Evolutionary conservation across 1,284 basidiomycete genomes (phyloP), one percentile per base, ranked within the genome.

Genomic region (Melampsora larici-populina): DNA sequence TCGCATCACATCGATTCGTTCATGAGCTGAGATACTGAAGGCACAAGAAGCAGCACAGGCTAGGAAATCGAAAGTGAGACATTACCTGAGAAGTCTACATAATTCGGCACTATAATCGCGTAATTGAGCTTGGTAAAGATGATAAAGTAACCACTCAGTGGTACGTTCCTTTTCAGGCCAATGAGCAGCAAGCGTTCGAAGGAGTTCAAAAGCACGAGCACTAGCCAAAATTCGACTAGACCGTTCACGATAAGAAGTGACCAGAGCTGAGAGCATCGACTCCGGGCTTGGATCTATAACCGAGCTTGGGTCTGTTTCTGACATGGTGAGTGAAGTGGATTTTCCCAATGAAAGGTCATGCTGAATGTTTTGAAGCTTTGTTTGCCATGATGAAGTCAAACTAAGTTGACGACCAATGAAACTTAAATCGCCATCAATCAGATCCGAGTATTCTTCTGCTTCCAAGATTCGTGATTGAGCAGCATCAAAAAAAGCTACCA

Each of bases 151-250:
- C 70, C 70, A 72, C 60, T 72, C 70, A 21, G 51, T 51, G 18
- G 70, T 72, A 26, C 70, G 55, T 62, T 72, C 58, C 58, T 72
- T 72, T 49, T 72, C 70, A 6, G 60, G 70, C 70, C 70, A 72
- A 29, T 63, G 58, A 33, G 13, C 43, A 29, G 58, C 70, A 29
- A 72, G 43, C 15, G 43, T 40, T n/a, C 26, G 51, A 24, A 72
- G n/a, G 31, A 43, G 29, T 72, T 72, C 55, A 9, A 72, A 62
- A 31, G 70, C 70, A 40, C 46, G 46, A 2, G 49, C 58, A 72
- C 55, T 60, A 17, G 58, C 43, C 13, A 43, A 43, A 43, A 43
- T 43, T 13, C 40, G 40, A 43, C 40, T 43, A 1, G 40, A 43
- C 40, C 40, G 40, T 31, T 29, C 21, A 43, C 70, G 70, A 26